Base-by-base conservation (phyloP, 805 yeast genomes). In the Spathaspora girioi region DNA sequence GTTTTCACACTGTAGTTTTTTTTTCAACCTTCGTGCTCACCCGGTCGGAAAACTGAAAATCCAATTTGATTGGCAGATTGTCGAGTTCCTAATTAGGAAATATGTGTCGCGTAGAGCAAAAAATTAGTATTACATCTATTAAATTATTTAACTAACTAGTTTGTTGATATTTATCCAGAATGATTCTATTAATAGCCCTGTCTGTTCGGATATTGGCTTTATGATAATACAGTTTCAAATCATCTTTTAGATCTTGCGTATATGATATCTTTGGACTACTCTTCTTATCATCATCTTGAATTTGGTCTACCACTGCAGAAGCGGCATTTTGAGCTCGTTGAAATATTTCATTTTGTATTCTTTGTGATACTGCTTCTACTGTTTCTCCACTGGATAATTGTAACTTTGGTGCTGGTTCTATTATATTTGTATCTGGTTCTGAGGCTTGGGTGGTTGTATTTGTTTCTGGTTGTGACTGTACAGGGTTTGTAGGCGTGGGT, bases 211-310 rank as follows among this genome's bases (percentile, higher is more conserved):
- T 23, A 31, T 61, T 58, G 2, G 77, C 77, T 50, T 55, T 51
- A 14, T 55, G 50, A 35, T 63, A 56, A 38, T 66, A 64, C 27
- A 51, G 51, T 5, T 53, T 55, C 32, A 73, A 49, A 42, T 70
- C 71, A 14, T 56, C 52, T 49, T 65, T 67, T 48, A 73, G 62
- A 49, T 73, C 76, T 43, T 61, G 49, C 18, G 71, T 70, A 47
- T 46, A 53, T 19, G 50, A 46, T 19, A 40, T 40, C 20, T 47
- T 49, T 35, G 40, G 17, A 11, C 5, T 35, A 7, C 6, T 23
- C 26, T 23, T 6, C 3, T 23, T 3, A 3, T 35, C 40, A n/a
- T 35, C 17, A 9, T 15, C 40, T n/a, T 31, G 19, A n/a, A 38
- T 32, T 26, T 9, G 42, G 23, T 17, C 19, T 7, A 29, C 15